Evolutionary conservation across 768 basidiomycete species (phyloP).

Genomic region (Mycena polygramma): DNA sequence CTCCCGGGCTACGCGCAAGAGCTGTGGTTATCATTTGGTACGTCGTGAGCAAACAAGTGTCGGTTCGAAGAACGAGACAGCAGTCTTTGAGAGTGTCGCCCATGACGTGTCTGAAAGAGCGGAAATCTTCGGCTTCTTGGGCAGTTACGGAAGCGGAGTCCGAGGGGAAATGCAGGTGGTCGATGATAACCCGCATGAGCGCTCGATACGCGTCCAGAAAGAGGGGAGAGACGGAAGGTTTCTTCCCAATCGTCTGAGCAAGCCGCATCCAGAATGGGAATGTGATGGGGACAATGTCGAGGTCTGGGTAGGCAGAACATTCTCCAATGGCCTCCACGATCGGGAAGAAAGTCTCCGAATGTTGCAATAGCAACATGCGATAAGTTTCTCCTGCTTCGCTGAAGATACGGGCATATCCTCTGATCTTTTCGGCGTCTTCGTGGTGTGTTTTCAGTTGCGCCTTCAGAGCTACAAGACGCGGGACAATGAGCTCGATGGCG

Average conservation of each 20-base stretch:
- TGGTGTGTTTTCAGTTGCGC: constrained; percentile 68
- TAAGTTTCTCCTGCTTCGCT: constrained; percentile 99
- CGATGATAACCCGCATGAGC: constrained; percentile 88
- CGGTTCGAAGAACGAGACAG: constrained; percentile 91
- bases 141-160: constrained; percentile 74
- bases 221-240: constrained; percentile 75
- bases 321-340: constrained; percentile 95
- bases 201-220: constrained; percentile 87
- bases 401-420: constrained; percentile 91
- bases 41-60: constrained; percentile 83
- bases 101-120: constrained; percentile 97
- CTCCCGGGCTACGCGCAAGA: constrained; percentile 69
- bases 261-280: constrained; percentile 99
- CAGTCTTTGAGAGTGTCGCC: constrained; percentile 99
- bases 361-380: constrained; percentile 86
- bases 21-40: constrained; percentile 86
- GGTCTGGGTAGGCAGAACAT: constrained; percentile 92
- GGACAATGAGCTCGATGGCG: constrained; percentile 89
- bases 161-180: constrained; percentile 91
- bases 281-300: constrained; percentile 97
- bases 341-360: constrained; percentile 93
- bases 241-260: constrained; percentile 89
- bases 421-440: constrained; percentile 90
- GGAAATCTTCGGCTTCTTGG: constrained; percentile 94
- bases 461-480: constrained; percentile 83